Conservation (phyloP, 1,284 basidiomycete species). For the Pascua sp. region DNA sequence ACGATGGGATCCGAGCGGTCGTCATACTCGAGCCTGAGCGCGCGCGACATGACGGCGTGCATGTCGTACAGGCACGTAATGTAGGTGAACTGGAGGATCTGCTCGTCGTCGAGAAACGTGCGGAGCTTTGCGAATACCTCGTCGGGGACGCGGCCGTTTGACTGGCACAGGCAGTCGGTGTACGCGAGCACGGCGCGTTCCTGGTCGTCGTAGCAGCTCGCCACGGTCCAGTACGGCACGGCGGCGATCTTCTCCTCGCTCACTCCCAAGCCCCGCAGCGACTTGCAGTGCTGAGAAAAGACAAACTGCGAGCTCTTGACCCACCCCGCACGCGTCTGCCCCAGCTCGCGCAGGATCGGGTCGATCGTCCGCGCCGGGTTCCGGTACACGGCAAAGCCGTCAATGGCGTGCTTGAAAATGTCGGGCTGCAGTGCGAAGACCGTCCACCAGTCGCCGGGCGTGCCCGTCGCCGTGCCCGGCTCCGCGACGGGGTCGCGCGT, state of each 20-base stretch:
- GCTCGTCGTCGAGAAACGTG: neutral
- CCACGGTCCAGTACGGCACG: neutral
- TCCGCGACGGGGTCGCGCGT: neutral
- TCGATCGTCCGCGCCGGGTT: neutral
- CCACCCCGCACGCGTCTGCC: slow-evolving; percentile 3
- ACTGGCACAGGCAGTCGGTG: neutral
- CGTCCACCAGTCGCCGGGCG: slow-evolving; percentile 6
- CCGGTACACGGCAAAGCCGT: slow-evolving; percentile 5
- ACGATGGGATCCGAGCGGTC: slow-evolving; percentile 3
- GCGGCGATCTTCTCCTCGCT: neutral
- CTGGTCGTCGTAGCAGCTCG: neutral
- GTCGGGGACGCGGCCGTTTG: neutral
- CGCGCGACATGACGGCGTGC: slow-evolving; percentile 5
- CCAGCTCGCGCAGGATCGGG: slow-evolving; percentile 4
- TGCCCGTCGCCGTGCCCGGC: slow-evolving; percentile 4
- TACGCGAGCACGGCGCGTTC: slow-evolving; percentile 2
- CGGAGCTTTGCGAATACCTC: slow-evolving; percentile 4
- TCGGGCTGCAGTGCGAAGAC: slow-evolving; percentile 1
- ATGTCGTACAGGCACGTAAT: slow-evolving; percentile 1
- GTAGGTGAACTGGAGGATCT: slow-evolving; percentile 8
- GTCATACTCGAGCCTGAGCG: slow-evolving; percentile 6
- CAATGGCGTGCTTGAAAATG: slow-evolving; percentile 3
- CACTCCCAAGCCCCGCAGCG: neutral
- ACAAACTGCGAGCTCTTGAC: slow-evolving; percentile 2
- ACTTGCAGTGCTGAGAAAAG: slow-evolving; percentile 7